A percentile compares a stretch with the other conserved stretches of the same genome.
phyloP scores from a whole-genome alignment of 2,329 filamentous ascomycete genomes.

The Elsinoe australis region DNA sequence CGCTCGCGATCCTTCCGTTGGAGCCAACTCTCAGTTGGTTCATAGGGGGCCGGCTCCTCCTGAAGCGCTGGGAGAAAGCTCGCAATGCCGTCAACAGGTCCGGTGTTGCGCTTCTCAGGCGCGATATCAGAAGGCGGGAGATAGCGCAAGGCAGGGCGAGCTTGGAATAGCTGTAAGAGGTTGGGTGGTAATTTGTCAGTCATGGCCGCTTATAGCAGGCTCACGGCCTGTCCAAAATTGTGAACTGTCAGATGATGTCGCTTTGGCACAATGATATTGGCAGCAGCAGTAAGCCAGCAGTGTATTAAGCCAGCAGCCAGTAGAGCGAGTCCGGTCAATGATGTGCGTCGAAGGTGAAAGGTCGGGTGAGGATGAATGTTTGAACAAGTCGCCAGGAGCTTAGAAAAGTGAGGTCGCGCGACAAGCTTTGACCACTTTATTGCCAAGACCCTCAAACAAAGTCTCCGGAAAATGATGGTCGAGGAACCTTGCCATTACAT shows the following conservation, averaged over 20 bases:
- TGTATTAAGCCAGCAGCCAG: not conserved
- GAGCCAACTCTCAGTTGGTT: conserved; percentile 87
- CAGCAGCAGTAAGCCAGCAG: too few species aligned
- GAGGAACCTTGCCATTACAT: not conserved
- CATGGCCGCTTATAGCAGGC: conserved; percentile 48
- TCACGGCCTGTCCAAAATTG: conserved; percentile 13
- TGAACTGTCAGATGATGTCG: too few species aligned
- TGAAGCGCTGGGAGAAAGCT: conserved; percentile 65
- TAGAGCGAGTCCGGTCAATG: not conserved
- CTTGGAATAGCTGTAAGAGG: conserved; percentile 87
- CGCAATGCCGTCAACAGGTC: conserved; percentile 63
- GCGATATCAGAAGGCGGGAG: conserved; percentile 75
- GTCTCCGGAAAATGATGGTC: not conserved
- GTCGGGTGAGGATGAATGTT: too few species aligned
- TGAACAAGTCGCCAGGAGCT: not conserved
- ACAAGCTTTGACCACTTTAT: conserved; percentile 1
- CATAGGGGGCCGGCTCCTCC: conserved; percentile 68
- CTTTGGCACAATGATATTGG: too few species aligned
- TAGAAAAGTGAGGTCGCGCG: not conserved
- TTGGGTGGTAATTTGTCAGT: conserved; percentile 94
- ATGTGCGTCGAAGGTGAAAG: not conserved
- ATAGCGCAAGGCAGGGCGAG: conserved; percentile 85
- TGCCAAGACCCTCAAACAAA: conserved; percentile 9
- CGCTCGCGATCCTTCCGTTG: conserved; percentile 78
- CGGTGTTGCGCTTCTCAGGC: conserved; percentile 72